Base-by-base conservation (phyloP, 306 rosid genomes). In the Boehmeria nivea region DNA sequence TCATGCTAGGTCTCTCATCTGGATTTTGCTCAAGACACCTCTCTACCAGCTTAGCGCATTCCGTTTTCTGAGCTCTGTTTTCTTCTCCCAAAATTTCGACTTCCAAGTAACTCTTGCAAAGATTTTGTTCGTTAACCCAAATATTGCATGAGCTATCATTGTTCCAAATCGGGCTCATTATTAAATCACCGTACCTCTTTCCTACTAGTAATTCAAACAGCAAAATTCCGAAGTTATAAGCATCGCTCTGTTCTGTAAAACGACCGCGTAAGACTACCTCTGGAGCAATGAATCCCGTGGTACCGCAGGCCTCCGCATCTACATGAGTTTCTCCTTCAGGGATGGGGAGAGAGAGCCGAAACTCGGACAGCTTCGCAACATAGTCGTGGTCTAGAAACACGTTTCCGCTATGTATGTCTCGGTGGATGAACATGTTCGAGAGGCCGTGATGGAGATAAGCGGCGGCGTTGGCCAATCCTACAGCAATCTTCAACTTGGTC, bases 371-470 rank as follows among this genome's bases (percentile, higher is more conserved):
- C 43, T 49, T 49, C 25, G 59, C 52, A 20, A 25, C 53, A n/a
- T 16, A 43, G 8, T 57, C 42, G 16, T 43, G 25, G 23, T 52
- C 67, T 38, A 68, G 24, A 33, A 59, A 59, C 51, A 60, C 25
- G n/a, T 43, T 14, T 10, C 4, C 21, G 2, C 3, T 1, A 12
- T 8, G 14, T 7, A 53, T 12, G 21, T 68, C 25, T 31, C 57
- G 27, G 38, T 60, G 43, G 43, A 61, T 53, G 58, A 68, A n/a
- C 6, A 3, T 28, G 42, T 56, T 55, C 14, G 51, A 4, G 24
- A 7, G 23, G 51, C 70, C 70, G 11, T 63, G 42, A 26, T 63
- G 68, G 51, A 59, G 53, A 27, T 59, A 59, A 6, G 64, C 64
- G 12, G 31, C 43, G 0, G 43, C 39, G 19, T 44, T 54, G 18